Base-by-base conservation (phyloP, 2,329 filamentous ascomycete genomes). In the Colletotrichum phormii region DNA sequence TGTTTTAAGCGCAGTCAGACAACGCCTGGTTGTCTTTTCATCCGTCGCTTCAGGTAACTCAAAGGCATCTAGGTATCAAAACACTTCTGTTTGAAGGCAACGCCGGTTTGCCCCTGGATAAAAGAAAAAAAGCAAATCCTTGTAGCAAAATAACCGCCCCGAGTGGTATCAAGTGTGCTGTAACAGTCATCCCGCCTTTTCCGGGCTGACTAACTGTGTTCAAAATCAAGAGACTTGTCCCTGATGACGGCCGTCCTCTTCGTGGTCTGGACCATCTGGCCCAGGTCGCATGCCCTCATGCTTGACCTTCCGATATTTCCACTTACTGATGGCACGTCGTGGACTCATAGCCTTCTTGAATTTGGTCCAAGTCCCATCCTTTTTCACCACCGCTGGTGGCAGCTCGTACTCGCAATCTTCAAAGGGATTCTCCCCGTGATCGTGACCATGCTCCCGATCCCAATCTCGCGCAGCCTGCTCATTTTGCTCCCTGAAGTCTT, bases 341-440 rank as follows among this genome's bases (percentile, higher is more conserved):
- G 70, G 70, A n/a, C 65, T 72, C 70, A 72, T 72, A 6, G 70
- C 70, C 60, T 72, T 72, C 35, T 72, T 72, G 54, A 72, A 64
- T 53, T 70, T 72, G 15, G 58, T 72, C 70, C 70, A 72, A 5
- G 65, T 49, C 8, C 70, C 65, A 42, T 64, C 65, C n/a, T 60
- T 54, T 33, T 72, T 72, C 2, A 33, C 37, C 6, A 53, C 54
- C 11, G 54, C 54, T 0, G 65, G 54, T 12, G 70, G 66, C 12
- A 72, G n/a, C 54, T 72, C 70, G 22, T 72, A 72, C 66, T 72
- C 70, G 26, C 65, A 60, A 8, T 72, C 70, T n/a, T 72, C 70
- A 2, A 72, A 72, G 1, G 70, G 70, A 18, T 72, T 72, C 3
- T 69, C 53, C 2, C 37, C 65, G 1, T 35, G 26, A 12, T 18